Base-by-base conservation (phyloP, 148 eudicot species). In the Salicornia ramosissima region DNA sequence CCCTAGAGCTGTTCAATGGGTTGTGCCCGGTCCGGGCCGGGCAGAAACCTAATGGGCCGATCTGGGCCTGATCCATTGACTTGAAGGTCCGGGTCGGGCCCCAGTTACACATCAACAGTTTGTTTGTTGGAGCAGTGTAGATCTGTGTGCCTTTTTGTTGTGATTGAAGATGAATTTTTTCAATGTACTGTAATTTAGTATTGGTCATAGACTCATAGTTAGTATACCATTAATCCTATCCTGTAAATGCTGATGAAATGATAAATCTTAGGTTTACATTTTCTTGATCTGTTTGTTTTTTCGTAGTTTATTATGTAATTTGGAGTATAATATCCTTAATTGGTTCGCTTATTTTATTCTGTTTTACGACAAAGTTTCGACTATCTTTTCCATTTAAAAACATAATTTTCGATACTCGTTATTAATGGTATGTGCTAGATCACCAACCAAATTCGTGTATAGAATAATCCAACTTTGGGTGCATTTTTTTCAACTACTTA, bases 231-330 rank as follows among this genome's bases (percentile, higher is more conserved):
- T 18, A 49, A 9, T 49, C 24, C 0, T 3, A 14, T 57, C 36
- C 34, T 63, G 47, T 36, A 62, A 40, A 61, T 59, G 64, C 13
- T 31, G 65, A 9, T 61, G 46, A n/a, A 26, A 12, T 31, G 24
- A 6, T 30, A 33, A 59, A 62, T n/a, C 47, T 62, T n/a, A 62
- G 65, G 65, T 22, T 36, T 62, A 22, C 11, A 61, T 36, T n/a
- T 33, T 13, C 10, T 15, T 57, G 36, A 29, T 57, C 10, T 57
- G 36, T 24, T 59, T 59, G 39, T 29, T 58, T 58, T 19, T 16
- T n/a, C n/a, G 63, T 58, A 33, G 64, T 43, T 19, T 60, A 36
- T 36, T 3, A 8, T 36, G 40, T 4, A 36, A 36, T 36, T 36
- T 36, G 4, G 40, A 36, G 40, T 8, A 36, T 36, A 36, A 36